phyloP scores from a whole-genome alignment of 164 flowering plant species.

The Amborella trichopoda region DNA sequence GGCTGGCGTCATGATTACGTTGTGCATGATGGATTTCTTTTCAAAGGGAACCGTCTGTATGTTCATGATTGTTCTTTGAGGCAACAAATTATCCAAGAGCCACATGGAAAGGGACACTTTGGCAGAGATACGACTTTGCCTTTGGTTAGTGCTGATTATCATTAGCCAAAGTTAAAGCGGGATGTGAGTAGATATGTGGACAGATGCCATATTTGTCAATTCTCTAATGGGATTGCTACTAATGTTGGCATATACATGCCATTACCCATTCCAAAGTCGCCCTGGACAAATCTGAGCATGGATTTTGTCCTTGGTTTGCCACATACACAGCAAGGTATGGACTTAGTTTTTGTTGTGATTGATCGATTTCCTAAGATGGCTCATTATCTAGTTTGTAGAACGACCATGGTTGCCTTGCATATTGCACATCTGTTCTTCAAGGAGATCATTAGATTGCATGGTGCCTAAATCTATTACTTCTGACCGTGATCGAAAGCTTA shows the following conservation, averaged over 20 bases:
- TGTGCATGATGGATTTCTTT: no score
- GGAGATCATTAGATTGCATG: neutral
- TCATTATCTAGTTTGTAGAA: neutral
- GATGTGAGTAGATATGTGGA: neutral
- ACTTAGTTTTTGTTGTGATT: neutral
- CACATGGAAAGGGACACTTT: no score
- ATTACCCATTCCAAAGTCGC: neutral
- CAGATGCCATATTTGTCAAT: neutral
- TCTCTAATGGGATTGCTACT: neutral
- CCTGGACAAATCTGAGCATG: neutral
- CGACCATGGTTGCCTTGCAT: neutral
- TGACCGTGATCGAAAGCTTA: neutral
- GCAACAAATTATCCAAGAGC: no score
- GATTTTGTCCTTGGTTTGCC: neutral
- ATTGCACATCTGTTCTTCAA: neutral
- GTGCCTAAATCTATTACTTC: neutral
- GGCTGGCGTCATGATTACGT: no score
- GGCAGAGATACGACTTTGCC: no score
- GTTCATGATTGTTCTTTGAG: no score
- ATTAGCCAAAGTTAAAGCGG: neutral
- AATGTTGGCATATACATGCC: neutral
- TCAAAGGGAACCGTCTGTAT: no score
- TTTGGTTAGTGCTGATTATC: no score
- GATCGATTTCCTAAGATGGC: neutral
- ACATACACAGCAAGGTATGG: neutral